These are phyloP conservation scores for Volvox reticuliferus DNA, from an alignment of 139 green algal species.

Conservation along the genomic window DNA sequence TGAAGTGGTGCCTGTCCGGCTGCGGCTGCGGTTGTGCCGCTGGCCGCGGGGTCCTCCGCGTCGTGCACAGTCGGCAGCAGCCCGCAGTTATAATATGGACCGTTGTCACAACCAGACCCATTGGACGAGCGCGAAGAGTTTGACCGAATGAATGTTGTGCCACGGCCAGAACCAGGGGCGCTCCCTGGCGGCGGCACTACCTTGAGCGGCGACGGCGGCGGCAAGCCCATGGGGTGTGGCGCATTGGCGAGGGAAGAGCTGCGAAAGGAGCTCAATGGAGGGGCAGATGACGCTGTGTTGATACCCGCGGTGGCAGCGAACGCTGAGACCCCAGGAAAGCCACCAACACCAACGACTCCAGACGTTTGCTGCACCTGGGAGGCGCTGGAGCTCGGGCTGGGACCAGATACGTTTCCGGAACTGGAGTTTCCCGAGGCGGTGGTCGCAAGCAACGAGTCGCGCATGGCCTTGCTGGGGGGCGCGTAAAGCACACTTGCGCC, in stretches of 20 bases:
- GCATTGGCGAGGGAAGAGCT: slow-evolving; percentile 32
- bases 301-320: background rate
- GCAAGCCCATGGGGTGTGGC: slow-evolving; percentile 30
- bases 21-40: background rate
- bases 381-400: slow-evolving; percentile 14
- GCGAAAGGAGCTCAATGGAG: background rate
- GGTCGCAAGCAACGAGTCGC: background rate
- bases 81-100: background rate
- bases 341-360: background rate
- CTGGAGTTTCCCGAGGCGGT: background rate
- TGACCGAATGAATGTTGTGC: slow-evolving; percentile 10
- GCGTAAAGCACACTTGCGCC: background rate
- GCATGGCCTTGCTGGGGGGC: background rate
- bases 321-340: background rate
- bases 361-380: background rate
- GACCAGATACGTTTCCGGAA: background rate
- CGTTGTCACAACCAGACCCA: background rate
- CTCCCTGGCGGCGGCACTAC: slow-evolving; percentile 2
- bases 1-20: background rate
- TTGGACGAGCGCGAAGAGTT: slow-evolving; percentile 44
- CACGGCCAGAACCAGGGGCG: background rate
- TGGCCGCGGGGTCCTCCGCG: background rate
- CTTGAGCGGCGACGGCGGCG: slow-evolving; percentile 43
- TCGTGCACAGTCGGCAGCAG: background rate
- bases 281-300: background rate